Percentiles rank a stretch among this genome's conserved stretches.
phyloP scores from a whole-genome alignment of 1,139 yeast species.

The Debaryomycetaceae sp. region DNA sequence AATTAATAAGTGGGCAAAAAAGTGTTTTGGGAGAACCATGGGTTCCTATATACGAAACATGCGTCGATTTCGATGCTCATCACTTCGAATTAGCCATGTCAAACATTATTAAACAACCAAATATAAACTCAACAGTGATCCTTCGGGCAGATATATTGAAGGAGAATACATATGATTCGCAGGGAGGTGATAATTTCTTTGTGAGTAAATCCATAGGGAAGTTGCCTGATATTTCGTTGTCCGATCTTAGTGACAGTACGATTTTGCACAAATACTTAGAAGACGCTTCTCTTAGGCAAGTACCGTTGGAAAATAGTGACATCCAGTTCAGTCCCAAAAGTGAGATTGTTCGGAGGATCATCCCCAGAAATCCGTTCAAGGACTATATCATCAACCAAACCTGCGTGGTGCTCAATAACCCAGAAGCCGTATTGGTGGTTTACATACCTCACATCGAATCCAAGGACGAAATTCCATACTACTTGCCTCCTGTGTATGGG shows the following conservation, averaged over 20 bases:
- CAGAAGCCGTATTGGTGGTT: constrained; percentile 52
- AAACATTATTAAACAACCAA: constrained; percentile 79
- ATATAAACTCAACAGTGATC: constrained; percentile 87
- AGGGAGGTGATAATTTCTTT: constrained; percentile 30
- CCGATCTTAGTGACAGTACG: constrained; percentile 24
- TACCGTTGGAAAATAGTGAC: constrained; percentile 33
- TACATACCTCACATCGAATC: constrained; percentile 70
- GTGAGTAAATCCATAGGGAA: constrained; percentile 30
- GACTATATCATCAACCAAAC: constrained; percentile 85
- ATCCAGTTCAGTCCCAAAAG: constrained; percentile 36
- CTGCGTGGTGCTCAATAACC: constrained; percentile 48
- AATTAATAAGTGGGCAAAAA: constrained; percentile 6
- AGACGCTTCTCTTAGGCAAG: constrained; percentile 50
- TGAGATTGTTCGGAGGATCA: constrained; percentile 69
- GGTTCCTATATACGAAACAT: constrained; percentile 53
- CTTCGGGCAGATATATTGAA: constrained; percentile 80
- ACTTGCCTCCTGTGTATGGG: constrained; percentile 77
- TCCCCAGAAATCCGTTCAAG: constrained; percentile 86
- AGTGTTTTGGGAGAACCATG: constrained; percentile 64
- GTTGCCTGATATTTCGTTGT: constrained; percentile 30
- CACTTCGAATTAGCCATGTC: constrained; percentile 78
- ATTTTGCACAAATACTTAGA: constrained; percentile 48
- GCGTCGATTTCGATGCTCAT: constrained; percentile 39
- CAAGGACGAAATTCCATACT: constrained; percentile 74
- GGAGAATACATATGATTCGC: constrained; percentile 46